Base-by-base conservation (phyloP, 1,139 yeast species). In the Waltiozyma sp. region DNA sequence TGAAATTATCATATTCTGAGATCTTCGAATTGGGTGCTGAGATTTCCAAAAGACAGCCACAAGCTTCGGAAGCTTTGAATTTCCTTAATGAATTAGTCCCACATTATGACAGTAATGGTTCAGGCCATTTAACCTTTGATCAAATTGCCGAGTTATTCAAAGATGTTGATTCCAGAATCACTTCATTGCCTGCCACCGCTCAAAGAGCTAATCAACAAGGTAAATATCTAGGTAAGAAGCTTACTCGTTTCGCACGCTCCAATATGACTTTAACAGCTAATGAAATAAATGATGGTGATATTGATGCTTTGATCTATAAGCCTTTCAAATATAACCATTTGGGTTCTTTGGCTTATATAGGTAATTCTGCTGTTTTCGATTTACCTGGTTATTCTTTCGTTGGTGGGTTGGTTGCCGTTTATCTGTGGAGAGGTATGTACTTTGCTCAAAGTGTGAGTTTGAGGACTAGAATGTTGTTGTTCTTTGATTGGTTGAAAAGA, bases 161-260 rank as follows among this genome's bases (percentile, higher is more conserved):
- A 46, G 73, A 72, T 42, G 72, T 77, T 38, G 81, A 78, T 55
- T 67, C 75, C 16, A 74, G 75, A 56, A 73, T 78, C 43, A 77
- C 83, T 4, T 73, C 82, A 1, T 59, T 78, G 49, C 83, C 84
- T 2, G 81, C 83, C 13, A 78, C 84, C 3, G 84, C 84, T 10
- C 85, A 77, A 59, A 67, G 83, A 42, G 84, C 84, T 2, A 67
- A 72, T 49, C 85, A 78, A 59, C 83, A 78, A 56, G 84, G 85
- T 45, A 63, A 63, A 41, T 78, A 77, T 52, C 57, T 78, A 24
- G 84, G 79, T 44, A 68, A 70, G 49, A 77, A 77, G 57, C 60
- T 78, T 39, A 67, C 71, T 41, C 68, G 68, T 42, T 53, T 77
- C 16, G 75, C 77, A 7, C 64, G 64, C 40, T 58, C 64, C n/a